Conservation (phyloP, 805 yeast species). For the Lipomyces yamanashiensis region DNA sequence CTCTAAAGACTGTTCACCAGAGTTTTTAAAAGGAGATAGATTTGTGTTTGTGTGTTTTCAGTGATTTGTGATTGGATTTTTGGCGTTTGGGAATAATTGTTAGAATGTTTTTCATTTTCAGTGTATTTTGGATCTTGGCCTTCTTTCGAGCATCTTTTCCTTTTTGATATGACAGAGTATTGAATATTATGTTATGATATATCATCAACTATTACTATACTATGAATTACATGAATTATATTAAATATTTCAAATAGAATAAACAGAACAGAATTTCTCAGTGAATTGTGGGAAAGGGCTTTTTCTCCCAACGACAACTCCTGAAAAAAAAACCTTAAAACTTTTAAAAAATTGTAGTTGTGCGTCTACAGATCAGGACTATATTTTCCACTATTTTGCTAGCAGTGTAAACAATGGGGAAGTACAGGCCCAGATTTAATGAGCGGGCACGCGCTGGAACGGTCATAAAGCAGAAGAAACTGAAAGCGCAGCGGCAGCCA, state of each 20-base stretch:
- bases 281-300: slow-evolving; percentile 12
- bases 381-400: too few relatives aligned
- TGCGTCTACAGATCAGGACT: too few relatives aligned
- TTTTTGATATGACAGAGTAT: too few relatives aligned
- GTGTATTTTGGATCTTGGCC: background rate
- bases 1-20: too few relatives aligned
- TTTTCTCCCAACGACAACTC: slow-evolving; percentile 11
- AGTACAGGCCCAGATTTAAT: slow-evolving; percentile 77
- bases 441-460: slow-evolving; percentile 86
- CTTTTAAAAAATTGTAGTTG: too few relatives aligned
- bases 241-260: background rate
- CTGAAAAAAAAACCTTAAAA: slow-evolving; percentile 10
- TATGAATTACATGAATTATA: background rate
- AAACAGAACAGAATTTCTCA: background rate
- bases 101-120: background rate
- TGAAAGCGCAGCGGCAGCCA: slow-evolving; percentile 70
- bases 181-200: too few relatives aligned
- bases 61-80: background rate
- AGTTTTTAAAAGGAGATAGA: background rate
- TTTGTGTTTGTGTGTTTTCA: background rate
- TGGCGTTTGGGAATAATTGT: background rate
- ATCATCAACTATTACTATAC: background rate
- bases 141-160: too few relatives aligned
- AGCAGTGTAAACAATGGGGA: slow-evolving; percentile 63
- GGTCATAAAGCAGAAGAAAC: slow-evolving; percentile 74